A percentile compares a stretch with the other conserved stretches of the same genome.
Evolutionary conservation across 108 stramenopile genomes (phyloP).

Genomic region (Stephanodiscus minutulus): DNA sequence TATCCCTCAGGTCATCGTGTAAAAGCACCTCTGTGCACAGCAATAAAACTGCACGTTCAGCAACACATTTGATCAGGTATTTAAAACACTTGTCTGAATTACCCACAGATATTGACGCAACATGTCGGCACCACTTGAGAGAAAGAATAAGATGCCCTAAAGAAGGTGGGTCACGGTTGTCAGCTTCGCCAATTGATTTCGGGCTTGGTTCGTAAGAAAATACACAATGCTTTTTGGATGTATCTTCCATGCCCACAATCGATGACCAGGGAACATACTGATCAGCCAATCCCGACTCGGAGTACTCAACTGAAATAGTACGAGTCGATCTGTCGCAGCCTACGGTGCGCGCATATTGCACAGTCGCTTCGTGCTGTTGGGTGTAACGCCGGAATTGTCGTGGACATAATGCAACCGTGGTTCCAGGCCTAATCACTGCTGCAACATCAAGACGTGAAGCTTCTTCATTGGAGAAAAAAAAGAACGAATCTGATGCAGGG

Average conservation of each 20-base stretch:
- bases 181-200: constrained; percentile 51
- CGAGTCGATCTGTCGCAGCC: constrained; percentile 49
- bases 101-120: background rate
- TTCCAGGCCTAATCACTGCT: constrained; percentile 55
- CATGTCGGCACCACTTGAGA: constrained; percentile 67
- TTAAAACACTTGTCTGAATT: background rate
- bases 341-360: constrained; percentile 54
- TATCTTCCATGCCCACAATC: constrained; percentile 64
- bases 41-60: constrained; percentile 55
- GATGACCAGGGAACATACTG: constrained; percentile 41
- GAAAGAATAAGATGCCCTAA: constrained; percentile 64
- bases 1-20: constrained; percentile 44
- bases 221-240: constrained; percentile 35
- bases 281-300: constrained; percentile 22
- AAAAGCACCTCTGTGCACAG: constrained; percentile 59
- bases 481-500: constrained; percentile 57
- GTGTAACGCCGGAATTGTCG: constrained; percentile 15
- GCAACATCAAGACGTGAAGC: constrained; percentile 47
- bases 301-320: constrained; percentile 45
- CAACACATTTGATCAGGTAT: constrained; percentile 39
- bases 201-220: constrained; percentile 50
- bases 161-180: constrained; percentile 22
- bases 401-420: constrained; percentile 48
- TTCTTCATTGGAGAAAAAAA: constrained; percentile 49
- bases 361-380: background rate